Base-by-base conservation (phyloP, 2,329 filamentous ascomycete species). In the Colletotrichum sp. region DNA sequence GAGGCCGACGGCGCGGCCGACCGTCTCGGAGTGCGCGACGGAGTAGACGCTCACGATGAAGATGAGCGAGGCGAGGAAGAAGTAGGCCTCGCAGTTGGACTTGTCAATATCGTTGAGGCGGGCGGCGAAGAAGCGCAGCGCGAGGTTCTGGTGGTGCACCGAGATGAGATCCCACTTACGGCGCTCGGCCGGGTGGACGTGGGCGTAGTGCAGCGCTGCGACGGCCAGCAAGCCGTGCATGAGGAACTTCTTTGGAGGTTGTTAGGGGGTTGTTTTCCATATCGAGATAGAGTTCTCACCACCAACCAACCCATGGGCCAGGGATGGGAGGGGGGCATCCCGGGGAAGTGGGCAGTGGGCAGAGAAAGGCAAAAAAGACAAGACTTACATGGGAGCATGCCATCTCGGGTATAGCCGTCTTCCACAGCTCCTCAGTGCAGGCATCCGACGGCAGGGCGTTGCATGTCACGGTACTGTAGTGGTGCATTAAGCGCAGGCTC, bases 401-500 rank as follows among this genome's bases (percentile, higher is more conserved):
- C 73, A 72, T 67, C 43, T 75, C 69, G 55, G 70, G 77, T 16
- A 71, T 52, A 22, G 56, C 55, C 66, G 65, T 73, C n/a, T 72
- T 76, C 76, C 77, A 79, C 15, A 79, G 30, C 43, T 76, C 70
- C 22, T 69, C 61, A 4, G 76, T 78, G 43, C 62, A 48, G 30
- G 70, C 36, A 13, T 81, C 79, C 0, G n/a, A 32, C 0, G 83
- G 82, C 3, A 85, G 71, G 2, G 81, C 82, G 12, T 78, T 69
- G 56, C 78, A 81, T 3, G 83, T 82, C 3, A 71, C 77, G 15
- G 81, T 78, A 8, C 80, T 82, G 70, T 81, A 85, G 56, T 85
- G 83, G 60, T 85, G 83, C 78, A 85, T 81, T 48, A 85, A 78
- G 71, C 83, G 81, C 13, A 85, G 81, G 66, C 85, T 84, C 6